These are phyloP conservation scores for Hortiboletus campestris DNA, from an alignment of 768 basidiomycete genomes.

Conservation along the genomic window DNA sequence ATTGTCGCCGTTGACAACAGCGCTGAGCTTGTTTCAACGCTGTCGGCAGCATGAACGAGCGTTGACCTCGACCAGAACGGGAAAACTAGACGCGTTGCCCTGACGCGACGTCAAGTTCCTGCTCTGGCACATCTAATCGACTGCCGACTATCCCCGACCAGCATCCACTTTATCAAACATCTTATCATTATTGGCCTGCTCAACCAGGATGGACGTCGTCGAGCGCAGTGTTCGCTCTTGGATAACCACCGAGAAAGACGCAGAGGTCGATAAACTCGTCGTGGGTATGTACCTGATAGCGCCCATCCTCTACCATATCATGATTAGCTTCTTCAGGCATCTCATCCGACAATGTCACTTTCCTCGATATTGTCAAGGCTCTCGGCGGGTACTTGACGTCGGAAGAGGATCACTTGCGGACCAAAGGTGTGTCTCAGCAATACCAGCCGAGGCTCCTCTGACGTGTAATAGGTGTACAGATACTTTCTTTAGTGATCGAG, in stretches of 20 bases:
- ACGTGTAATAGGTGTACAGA: slow-evolving; percentile 64
- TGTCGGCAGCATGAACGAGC: slow-evolving; percentile 21
- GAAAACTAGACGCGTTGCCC: slow-evolving; percentile 1
- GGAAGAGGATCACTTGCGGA: slow-evolving; percentile 73
- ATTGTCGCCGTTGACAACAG: slow-evolving; percentile 22
- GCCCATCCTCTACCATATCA: not conserved
- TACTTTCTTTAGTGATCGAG: slow-evolving; percentile 71
- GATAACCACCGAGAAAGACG: slow-evolving; percentile 62
- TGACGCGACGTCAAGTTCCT: slow-evolving; percentile 2
- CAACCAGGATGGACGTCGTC: slow-evolving; percentile 38
- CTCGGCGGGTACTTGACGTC: slow-evolving; percentile 87
- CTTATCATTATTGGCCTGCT: not conserved
- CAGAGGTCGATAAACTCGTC: slow-evolving; percentile 57
- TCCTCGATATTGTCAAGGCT: slow-evolving; percentile 80
- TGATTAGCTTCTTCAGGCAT: slow-evolving; percentile 39
- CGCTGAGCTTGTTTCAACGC: slow-evolving; percentile 16
- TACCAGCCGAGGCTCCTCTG: not conserved
- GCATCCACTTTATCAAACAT: not conserved
- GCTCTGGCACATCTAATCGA: slow-evolving; percentile 12
- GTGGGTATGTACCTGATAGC: slow-evolving; percentile 44
- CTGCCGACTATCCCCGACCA: not conserved
- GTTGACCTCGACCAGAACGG: slow-evolving; percentile 1
- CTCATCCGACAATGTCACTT: slow-evolving; percentile 51
- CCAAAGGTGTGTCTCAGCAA: slow-evolving; percentile 59
- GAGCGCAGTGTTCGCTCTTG: slow-evolving; percentile 66